phyloP scores from a whole-genome alignment of 2,329 filamentous ascomycete genomes.

The Claviceps lovelessii region DNA sequence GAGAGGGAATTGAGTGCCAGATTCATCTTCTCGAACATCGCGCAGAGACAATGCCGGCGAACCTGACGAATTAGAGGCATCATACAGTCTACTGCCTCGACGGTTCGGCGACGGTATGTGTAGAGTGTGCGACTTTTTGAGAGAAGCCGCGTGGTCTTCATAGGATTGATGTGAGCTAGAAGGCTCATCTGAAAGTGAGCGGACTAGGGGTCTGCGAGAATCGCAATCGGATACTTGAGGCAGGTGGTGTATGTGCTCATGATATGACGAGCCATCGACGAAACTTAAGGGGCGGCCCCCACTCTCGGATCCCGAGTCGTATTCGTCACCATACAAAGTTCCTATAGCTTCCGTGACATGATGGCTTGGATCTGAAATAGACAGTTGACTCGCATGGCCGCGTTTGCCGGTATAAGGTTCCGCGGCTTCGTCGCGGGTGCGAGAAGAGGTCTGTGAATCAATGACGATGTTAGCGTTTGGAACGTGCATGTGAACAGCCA shows the following conservation, averaged over 20 bases:
- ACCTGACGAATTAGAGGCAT: constrained; percentile 28
- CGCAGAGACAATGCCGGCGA: constrained; percentile 40
- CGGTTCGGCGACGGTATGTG: constrained; percentile 26
- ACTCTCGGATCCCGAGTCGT: constrained; percentile 41
- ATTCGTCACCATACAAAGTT: constrained; percentile 71
- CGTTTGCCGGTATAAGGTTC: constrained; percentile 44
- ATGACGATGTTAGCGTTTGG: not conserved
- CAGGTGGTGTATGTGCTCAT: constrained; percentile 31
- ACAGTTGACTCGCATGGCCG: constrained; percentile 43
- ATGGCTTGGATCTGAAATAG: constrained; percentile 76
- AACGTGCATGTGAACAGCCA: not conserved
- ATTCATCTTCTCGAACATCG: constrained; percentile 47
- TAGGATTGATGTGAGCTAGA: constrained; percentile 15
- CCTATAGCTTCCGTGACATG: constrained; percentile 92
- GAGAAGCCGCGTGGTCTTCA: constrained; percentile 16
- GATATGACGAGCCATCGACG: constrained; percentile 41
- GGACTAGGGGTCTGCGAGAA: constrained; percentile 26
- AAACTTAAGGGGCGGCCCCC: constrained; percentile 59
- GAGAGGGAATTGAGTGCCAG: constrained; percentile 55
- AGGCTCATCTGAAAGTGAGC: constrained; percentile 33
- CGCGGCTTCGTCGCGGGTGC: constrained; percentile 39
- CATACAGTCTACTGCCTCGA: constrained; percentile 25
- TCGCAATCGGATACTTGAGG: constrained; percentile 17
- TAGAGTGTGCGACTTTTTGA: constrained; percentile 31
- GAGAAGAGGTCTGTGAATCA: constrained; percentile 40